Percentiles rank a stretch among this genome's conserved stretches.
phyloP scores from a whole-genome alignment of 2,329 filamentous ascomycete species.

The Fusarium haematococcum region DNA sequence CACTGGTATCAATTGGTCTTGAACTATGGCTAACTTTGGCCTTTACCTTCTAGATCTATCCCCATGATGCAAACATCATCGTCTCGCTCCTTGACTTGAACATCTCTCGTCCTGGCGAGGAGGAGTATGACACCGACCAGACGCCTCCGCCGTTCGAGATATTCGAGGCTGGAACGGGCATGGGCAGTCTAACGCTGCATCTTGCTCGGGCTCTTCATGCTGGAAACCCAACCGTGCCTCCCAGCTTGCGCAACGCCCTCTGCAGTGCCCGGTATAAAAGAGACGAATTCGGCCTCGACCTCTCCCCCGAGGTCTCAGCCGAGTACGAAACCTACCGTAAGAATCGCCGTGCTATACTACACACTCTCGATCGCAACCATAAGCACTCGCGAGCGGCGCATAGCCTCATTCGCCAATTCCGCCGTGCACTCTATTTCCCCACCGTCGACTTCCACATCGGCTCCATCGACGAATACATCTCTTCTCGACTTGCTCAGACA shows the following conservation, averaged over 20 bases:
- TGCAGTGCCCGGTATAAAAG: conserved; percentile 41
- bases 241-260: conserved; percentile 52
- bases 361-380: conserved; percentile 76
- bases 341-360: conserved; percentile 76
- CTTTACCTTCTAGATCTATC: conserved; percentile 63
- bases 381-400: conserved; percentile 74
- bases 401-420: conserved; percentile 74
- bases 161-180: conserved; percentile 87
- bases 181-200: conserved; percentile 82
- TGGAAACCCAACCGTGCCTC: conserved; percentile 69
- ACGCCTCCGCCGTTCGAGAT: conserved; percentile 71
- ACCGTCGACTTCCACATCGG: conserved; percentile 81
- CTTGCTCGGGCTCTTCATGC: conserved; percentile 81
- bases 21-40: background rate
- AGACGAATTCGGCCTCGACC: conserved; percentile 38
- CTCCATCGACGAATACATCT: conserved; percentile 73
- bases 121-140: conserved; percentile 48
- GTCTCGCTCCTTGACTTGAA: conserved; percentile 82
- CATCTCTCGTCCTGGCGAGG: conserved; percentile 56
- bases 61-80: conserved; percentile 79
- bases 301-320: conserved; percentile 45
- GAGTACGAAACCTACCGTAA: conserved; percentile 59
- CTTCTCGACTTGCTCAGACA: conserved; percentile 59
- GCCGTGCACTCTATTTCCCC: conserved; percentile 75
- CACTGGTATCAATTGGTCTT: background rate